Evolutionary conservation across 345 rosid genomes (phyloP).

Genomic region (Eucalyptus guilfoylei): DNA sequence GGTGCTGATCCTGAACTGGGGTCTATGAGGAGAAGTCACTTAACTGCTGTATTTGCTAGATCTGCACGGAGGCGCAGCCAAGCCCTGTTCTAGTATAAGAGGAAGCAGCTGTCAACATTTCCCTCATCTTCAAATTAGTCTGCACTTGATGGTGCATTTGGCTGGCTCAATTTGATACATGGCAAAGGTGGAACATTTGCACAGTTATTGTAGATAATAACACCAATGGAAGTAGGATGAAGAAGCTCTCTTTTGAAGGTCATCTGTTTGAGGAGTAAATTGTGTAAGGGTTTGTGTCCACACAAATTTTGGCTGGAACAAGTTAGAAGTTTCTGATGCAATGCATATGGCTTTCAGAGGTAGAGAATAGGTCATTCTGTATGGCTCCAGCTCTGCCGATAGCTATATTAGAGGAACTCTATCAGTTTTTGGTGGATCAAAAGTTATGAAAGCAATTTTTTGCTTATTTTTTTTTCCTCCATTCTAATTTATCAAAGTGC

Average conservation of each 20-base stretch:
- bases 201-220: slow-evolving; percentile 25
- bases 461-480: not conserved
- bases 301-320: not conserved
- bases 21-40: slow-evolving; percentile 14
- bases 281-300: not conserved
- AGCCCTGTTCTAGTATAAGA: slow-evolving; percentile 6
- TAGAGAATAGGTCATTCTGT: not conserved
- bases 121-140: not conserved
- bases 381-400: not conserved
- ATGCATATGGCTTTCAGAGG: not conserved
- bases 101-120: not conserved
- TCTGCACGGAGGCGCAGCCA: slow-evolving; percentile 12
- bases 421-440: not conserved
- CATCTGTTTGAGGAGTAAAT: not conserved
- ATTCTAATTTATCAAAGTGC: not conserved
- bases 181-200: slow-evolving; percentile 15
- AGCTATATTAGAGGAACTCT: not conserved
- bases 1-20: slow-evolving; percentile 4
- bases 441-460: not conserved
- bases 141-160: not conserved
- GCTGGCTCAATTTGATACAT: slow-evolving; percentile 5
- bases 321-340: not conserved
- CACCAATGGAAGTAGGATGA: not conserved
- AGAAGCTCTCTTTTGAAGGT: not conserved
- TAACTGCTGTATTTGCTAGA: slow-evolving; percentile 5